Conservation (phyloP, 164 flowering plant species). For the Aristolochia californica region DNA sequence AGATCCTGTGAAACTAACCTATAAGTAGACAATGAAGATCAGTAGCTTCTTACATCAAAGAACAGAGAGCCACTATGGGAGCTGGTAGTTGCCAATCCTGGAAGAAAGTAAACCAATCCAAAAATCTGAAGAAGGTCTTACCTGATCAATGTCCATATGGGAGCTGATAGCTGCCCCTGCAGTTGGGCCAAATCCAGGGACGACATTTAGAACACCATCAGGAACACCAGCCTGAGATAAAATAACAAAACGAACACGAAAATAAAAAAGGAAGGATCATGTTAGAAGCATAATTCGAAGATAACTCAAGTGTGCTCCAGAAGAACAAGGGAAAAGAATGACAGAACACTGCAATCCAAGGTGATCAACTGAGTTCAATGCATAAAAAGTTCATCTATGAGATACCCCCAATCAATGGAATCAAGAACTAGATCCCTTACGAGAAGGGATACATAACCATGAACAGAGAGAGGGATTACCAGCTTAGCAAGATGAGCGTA, state of each 20-base stretch:
- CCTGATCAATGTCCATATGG: conserved; percentile 85
- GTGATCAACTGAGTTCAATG: no score
- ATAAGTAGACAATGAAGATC: conserved; percentile 3
- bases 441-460: no score
- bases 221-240: conserved; percentile 72
- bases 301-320: no score
- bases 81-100: no score
- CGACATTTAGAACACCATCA: conserved; percentile 80
- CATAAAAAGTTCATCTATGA: no score
- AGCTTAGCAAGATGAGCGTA: conserved; percentile 64
- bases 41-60: not conserved
- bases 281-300: no score
- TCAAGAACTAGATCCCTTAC: no score
- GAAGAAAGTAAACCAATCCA: not conserved
- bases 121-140: conserved; percentile 12
- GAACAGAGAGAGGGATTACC: no score
- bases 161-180: conserved; percentile 77
- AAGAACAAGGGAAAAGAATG: no score
- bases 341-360: no score
- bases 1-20: conserved; percentile 84
- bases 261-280: not conserved
- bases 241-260: not conserved
- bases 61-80: no score
- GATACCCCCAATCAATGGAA: no score
- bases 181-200: conserved; percentile 61